Base-by-base conservation (phyloP, 345 rosid genomes). In the Hirschfeldia incana region DNA sequence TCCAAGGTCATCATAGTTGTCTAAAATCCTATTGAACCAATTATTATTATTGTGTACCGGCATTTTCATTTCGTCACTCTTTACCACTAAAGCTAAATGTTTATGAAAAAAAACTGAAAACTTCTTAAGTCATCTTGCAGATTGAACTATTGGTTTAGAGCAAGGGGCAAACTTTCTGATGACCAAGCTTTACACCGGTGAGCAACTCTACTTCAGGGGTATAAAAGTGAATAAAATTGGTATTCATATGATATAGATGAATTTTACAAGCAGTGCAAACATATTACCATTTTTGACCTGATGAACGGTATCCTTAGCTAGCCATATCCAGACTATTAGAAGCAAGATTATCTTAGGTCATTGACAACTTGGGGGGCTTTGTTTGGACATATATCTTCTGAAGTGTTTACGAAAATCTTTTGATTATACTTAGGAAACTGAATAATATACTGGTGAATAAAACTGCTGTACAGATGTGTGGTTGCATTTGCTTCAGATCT, bases 121-220 rank as follows among this genome's bases (percentile, higher is more conserved):
- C 33, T 16, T 28, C 15, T 34, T 1, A 68, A 68, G 1, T 53
- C 60, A 72, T 76, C 53, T 53, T 69, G 57, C 93, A 95, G 99
- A 44, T 65, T 91, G 86, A 91, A 77, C 86, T 91, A 85, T 71
- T 94, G 98, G 98, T 90, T 93, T 84, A 90, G 89, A 85, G 90
- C 96, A 72, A 91, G 76, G 81, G 98, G 94, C 77, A 86, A 90
- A 51, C 97, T 92, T 76, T 91, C 94, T 32, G 94, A 93, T 78
- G 97, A 93, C 78, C 94, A 84, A 85, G 98, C 98, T 72, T 82
- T 94, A 87, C 97, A 94, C 74, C 83, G 97, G 98, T 91, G 67
- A 80, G 85, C 42, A 42, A 80, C 72, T 63, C 62, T 57, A 37
- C 34, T 76, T 42, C 17, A 51, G 21, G 5, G 21, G 57, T 49